Percentiles rank a stretch among this genome's conserved stretches.
Conservation (phyloP, 441 rosid genomes). For the Hura crepitans region DNA sequence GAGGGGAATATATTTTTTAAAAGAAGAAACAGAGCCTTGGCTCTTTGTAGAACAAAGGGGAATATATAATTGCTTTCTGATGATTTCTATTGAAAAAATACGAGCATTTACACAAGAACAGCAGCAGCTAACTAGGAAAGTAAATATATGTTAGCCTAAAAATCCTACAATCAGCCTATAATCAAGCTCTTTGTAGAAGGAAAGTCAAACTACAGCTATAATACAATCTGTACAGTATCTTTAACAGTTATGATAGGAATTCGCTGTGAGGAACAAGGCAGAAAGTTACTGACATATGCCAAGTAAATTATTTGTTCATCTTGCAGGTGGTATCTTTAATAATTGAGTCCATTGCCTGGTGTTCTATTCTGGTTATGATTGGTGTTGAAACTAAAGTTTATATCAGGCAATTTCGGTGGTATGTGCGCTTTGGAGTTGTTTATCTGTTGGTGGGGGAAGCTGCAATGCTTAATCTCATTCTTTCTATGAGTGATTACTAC, state of each 20-base stretch:
- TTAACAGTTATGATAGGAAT: background rate
- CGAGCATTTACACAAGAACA: no score
- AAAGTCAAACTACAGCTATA: no score
- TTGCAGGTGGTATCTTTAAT: conserved; percentile 60
- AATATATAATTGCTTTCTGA: no score
- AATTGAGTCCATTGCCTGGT: conserved; percentile 72
- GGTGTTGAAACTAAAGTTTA: conserved; percentile 78
- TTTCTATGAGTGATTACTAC: conserved; percentile 49
- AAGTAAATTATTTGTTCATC: conserved; percentile 4
- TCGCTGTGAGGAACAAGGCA: background rate
- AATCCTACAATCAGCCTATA: no score
- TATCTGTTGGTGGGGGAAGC: conserved; percentile 81
- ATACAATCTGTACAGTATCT: no score
- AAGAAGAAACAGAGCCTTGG: no score
- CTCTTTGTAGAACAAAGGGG: no score
- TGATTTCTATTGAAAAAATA: no score
- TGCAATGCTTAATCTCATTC: conserved; percentile 64
- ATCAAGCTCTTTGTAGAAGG: no score
- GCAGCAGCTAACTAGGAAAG: no score
- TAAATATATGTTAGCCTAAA: no score
- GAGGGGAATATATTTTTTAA: no score
- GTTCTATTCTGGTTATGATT: conserved; percentile 69
- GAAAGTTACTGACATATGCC: background rate
- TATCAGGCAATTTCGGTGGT: conserved; percentile 79
- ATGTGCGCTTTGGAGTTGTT: conserved; percentile 75